Conservation (phyloP, 345 rosid species). For the Eucalyptus regnans region DNA sequence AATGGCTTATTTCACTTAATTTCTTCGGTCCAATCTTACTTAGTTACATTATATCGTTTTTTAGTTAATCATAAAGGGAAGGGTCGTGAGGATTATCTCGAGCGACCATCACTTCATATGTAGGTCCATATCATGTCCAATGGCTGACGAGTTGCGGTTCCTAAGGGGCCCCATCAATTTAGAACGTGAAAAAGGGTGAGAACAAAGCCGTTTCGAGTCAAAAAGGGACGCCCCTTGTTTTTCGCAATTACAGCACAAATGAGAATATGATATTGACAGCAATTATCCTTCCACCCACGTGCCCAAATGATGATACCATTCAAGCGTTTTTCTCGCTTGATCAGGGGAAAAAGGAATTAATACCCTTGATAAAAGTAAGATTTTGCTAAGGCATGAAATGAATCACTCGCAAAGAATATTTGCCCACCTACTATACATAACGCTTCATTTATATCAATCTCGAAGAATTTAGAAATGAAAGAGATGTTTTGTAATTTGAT, state of each 20-base stretch:
- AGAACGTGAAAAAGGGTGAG: background rate
- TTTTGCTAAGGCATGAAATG: background rate
- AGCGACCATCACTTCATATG: background rate
- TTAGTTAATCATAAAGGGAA: background rate
- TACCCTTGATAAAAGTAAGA: background rate
- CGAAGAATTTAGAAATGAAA: background rate
- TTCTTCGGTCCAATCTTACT: background rate
- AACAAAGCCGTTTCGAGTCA: background rate
- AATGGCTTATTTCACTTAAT: background rate
- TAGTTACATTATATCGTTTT: background rate
- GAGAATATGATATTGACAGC: background rate
- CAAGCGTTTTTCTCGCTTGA: background rate
- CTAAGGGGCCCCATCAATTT: background rate
- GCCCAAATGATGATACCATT: background rate
- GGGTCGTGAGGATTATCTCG: background rate
- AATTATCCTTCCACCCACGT: background rate
- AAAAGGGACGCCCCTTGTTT: background rate
- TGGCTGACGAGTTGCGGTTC: background rate
- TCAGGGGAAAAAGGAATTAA: background rate
- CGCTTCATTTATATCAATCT: background rate
- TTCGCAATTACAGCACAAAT: background rate
- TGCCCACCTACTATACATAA: background rate
- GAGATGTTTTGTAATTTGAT: background rate
- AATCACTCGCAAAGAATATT: background rate
- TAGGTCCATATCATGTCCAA: background rate